Base-by-base conservation (phyloP, 2,329 filamentous ascomycete genomes). In the Monilinia aucupariae region DNA sequence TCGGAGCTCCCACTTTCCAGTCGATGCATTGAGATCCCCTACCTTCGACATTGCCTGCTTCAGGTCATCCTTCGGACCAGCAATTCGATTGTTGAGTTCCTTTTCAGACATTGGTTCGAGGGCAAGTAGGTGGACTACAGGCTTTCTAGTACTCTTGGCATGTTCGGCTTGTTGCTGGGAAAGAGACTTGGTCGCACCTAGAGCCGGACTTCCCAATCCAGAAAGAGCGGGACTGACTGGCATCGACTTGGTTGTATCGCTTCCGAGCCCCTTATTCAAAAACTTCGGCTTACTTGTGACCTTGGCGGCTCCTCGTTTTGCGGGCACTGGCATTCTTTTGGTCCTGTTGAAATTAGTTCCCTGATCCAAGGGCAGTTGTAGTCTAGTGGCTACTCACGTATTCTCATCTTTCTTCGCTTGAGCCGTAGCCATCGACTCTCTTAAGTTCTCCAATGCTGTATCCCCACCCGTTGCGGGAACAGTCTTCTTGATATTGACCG, bases 61-160 rank as follows among this genome's bases (percentile, higher is more conserved):
- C 67, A 87, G 80, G n/a, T 86, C 84, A 22, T 78, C 74, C 41
- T 80, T 78, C 6, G 69, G 70, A 10, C 78, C 76, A 55, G 81
- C 80, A 1, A 78, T 73, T 78, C 82, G 85, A 58, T 80, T 81
- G 53, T 75, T 73, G 3, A 88, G 72, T 59, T 81, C 77, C 9
- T 81, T 77, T 25, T 79, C 79, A 0, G 79, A 73, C 66, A 79
- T 78, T 17, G 85, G 81, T 64, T 78, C 75, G 8, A 82, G 78
- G 39, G 85, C 85, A 25, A 88, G 75, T 67, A 86, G 81, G 71
- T 88, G 85, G 34, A 88, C 82, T 25, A 88, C 76, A 30, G 81
- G 77, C 30, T 75, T 75, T 4, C 80, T 78, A 65, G 79, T 78
- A 59, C 81, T 81, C 71, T 84, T 84, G 48, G 80, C 79, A 68